These are phyloP conservation scores for Populus tremula DNA, from an alignment of 345 rosid genomes.

Conservation along the genomic window DNA sequence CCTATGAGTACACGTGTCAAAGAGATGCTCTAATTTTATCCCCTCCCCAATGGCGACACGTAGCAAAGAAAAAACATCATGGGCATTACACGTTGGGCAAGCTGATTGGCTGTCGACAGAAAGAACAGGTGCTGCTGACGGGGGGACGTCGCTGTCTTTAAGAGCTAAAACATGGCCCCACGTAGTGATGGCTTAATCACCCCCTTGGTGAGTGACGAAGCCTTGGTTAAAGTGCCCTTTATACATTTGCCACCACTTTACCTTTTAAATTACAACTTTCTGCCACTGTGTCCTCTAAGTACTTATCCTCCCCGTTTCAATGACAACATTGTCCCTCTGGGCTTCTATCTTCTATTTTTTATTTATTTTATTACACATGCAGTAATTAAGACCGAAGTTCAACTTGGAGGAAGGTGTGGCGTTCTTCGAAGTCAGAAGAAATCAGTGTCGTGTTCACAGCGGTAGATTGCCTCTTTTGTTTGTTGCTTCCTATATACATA, in stretches of 20 bases:
- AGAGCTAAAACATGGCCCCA: conserved; percentile 19
- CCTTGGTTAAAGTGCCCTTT: conserved; percentile 38
- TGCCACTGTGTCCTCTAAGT: conserved; percentile 23
- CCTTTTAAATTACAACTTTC: conserved; percentile 4
- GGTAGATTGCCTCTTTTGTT: background rate
- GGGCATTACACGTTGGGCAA: conserved; percentile 19
- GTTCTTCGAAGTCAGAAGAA: too few relatives aligned
- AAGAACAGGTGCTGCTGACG: conserved; percentile 41
- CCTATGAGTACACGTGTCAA: conserved; percentile 29
- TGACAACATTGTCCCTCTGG: conserved; percentile 14
- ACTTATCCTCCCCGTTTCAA: background rate
- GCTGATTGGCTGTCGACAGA: conserved; percentile 9
- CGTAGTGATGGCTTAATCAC: conserved; percentile 49
- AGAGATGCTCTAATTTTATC: conserved; percentile 4
- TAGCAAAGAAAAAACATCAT: background rate
- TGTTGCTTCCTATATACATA: conserved; percentile 10
- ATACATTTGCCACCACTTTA: conserved; percentile 15
- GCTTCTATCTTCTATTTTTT: too few relatives aligned
- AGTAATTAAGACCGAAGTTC: background rate
- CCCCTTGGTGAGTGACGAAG: conserved; percentile 6
- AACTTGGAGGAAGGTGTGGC: background rate
- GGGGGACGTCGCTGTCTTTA: conserved; percentile 27
- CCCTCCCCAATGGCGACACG: conserved; percentile 19
- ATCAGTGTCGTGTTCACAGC: too few relatives aligned
- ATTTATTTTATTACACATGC: background rate